phyloP scores from a whole-genome alignment of 805 yeast genomes.

The Grigorovia transvaalensis region DNA sequence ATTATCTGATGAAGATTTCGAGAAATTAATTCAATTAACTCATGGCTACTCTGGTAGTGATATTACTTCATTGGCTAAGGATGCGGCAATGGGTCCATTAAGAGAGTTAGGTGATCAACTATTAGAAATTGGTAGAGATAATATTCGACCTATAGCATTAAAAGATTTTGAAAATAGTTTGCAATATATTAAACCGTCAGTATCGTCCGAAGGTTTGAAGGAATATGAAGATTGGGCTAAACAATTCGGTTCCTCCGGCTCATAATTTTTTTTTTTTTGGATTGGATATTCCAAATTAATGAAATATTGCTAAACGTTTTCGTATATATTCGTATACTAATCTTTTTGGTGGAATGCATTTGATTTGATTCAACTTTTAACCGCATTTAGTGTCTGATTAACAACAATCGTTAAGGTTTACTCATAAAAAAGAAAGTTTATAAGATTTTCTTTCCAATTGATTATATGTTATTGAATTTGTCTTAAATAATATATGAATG shows the following conservation, averaged over 20 bases:
- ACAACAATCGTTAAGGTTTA: too few relatives aligned
- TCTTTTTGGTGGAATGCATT: neutral
- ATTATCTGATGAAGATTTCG: conserved; percentile 51
- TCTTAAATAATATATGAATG: neutral
- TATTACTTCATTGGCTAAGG: conserved; percentile 86
- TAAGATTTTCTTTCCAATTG: too few relatives aligned
- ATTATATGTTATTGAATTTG: too few relatives aligned
- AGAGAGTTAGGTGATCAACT: conserved; percentile 81
- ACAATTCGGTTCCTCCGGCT: conserved; percentile 82
- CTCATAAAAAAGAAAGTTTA: too few relatives aligned
- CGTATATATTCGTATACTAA: too few relatives aligned
- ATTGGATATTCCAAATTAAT: neutral
- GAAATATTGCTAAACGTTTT: too few relatives aligned
- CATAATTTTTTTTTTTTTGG: conserved; percentile 26
- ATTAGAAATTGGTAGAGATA: conserved; percentile 54
- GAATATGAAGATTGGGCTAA: conserved; percentile 85
- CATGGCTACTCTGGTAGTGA: conserved; percentile 89
- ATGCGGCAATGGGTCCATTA: conserved; percentile 96
- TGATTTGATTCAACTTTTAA: too few relatives aligned
- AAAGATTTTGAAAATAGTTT: conserved; percentile 69
- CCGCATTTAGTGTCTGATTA: too few relatives aligned
- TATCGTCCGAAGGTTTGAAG: conserved; percentile 65
- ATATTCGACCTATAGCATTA: conserved; percentile 64
- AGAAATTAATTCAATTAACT: conserved; percentile 52
- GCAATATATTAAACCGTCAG: conserved; percentile 77